Evolutionary conservation across 75 land plant genomes (phyloP).

Genomic region (Cryptomeria japonica): DNA sequence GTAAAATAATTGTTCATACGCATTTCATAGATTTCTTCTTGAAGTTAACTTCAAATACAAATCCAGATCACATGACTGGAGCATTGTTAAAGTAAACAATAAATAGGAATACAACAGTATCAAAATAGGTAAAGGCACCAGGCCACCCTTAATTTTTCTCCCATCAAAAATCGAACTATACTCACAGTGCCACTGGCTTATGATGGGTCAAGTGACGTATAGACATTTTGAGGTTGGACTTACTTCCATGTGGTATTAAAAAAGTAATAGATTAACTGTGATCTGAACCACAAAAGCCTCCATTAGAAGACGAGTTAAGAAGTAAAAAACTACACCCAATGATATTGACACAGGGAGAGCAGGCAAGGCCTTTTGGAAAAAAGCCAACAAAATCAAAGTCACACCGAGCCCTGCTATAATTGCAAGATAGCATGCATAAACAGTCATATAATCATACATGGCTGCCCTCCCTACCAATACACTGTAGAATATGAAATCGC

Average conservation of each 20-base stretch:
- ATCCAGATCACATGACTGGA: not conserved
- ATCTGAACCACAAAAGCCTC: conserved; percentile 79
- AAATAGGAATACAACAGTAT: conserved; percentile 3
- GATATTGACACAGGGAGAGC: conserved; percentile 91
- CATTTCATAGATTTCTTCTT: not conserved
- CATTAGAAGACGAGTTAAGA: conserved; percentile 77
- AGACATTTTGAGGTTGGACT: not conserved
- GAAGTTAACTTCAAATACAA: not conserved
- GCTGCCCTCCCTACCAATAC: conserved; percentile 87
- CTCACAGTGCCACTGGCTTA: not conserved
- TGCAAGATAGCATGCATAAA: conserved; percentile 87
- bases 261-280: conserved; percentile 69
- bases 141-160: not conserved
- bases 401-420: conserved; percentile 93
- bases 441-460: conserved; percentile 81
- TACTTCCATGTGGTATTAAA: conserved; percentile 30
- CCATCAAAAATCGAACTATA: not conserved
- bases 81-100: not conserved
- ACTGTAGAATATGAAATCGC: conserved; percentile 86
- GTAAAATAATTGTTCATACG: not conserved
- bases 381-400: conserved; percentile 72
- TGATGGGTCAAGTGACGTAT: not conserved
- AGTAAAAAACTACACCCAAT: conserved; percentile 86
- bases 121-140: not conserved
- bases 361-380: conserved; percentile 90